Evolutionary conservation across 2,329 filamentous ascomycete species (phyloP), one percentile per base, ranked within the genome.

Genomic region (Aspergillus sojae): DNA sequence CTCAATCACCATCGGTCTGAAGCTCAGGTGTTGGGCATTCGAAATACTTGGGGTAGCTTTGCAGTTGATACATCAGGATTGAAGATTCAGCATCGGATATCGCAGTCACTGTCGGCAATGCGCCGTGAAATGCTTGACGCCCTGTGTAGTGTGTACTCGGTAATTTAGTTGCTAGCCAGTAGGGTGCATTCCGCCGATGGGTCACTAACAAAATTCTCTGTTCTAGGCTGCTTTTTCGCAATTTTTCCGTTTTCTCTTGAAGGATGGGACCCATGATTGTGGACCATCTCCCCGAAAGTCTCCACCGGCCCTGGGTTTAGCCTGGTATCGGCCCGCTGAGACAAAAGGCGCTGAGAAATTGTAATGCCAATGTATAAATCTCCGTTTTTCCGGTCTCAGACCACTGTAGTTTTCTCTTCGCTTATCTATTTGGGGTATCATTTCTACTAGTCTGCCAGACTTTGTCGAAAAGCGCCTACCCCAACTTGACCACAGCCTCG

Each of bases 141-240:
- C 53, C 12, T 36, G 23, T 54, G 26, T 55, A 54, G 34, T 16
- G 32, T 34, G 34, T 36, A 36, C 57, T 45, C 45, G 52, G 59
- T 39, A 60, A 63, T 55, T 58, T 61, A 56, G 58, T 58, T 54
- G 26, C n/a, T 36, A 30, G 26, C 57, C 61, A 60, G 63, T 65
- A 63, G 60, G 63, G 46, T 63, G 19, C 5, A 28, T 54, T 61
- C 61, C 61, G 26, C 43, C 30, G 28, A 65, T 61, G 61, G 61
- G 58, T 43, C 57, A 21, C 28, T 58, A 57, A 54, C 61, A 62
- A 61, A 63, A 57, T 64, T 62, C 64, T 36, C 14, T 41, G 11
- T 34, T n/a, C 45, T 53, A 41, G 30, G 11, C n/a, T 30, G 10
- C 11, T 21, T 46, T 53, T 52, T 21, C 30, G 4, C 34, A 36